Conservation (phyloP, 2,329 filamentous ascomycete species). For the Claviceps maximensis region DNA sequence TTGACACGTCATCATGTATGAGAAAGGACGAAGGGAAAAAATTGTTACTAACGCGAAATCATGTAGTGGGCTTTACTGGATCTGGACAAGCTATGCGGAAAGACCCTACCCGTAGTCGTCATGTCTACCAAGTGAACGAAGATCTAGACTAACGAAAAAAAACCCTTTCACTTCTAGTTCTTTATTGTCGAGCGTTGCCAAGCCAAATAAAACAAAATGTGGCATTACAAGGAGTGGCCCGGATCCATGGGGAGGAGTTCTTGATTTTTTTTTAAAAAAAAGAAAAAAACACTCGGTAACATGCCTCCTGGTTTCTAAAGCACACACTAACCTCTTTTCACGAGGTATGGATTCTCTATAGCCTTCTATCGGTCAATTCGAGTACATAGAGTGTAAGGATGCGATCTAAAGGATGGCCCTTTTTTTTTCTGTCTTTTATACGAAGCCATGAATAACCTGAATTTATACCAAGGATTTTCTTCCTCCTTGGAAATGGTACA, state of each 20-base stretch:
- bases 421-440: neutral
- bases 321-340: slow-evolving; percentile 29
- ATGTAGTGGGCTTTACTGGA: slow-evolving; percentile 81
- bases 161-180: neutral
- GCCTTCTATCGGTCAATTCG: slow-evolving; percentile 4
- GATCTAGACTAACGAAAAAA: slow-evolving; percentile 48
- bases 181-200: slow-evolving; percentile 1
- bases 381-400: slow-evolving; percentile 2
- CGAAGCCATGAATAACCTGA: neutral
- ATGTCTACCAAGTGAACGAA: slow-evolving; percentile 69
- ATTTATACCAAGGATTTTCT: neutral
- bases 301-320: slow-evolving; percentile 17
- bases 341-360: neutral
- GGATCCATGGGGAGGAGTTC: slow-evolving; percentile 13
- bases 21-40: neutral
- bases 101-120: slow-evolving; percentile 67
- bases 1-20: neutral
- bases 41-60: slow-evolving; percentile 10
- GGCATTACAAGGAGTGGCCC: slow-evolving; percentile 7
- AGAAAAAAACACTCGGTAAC: slow-evolving; percentile 25
- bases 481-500: slow-evolving; percentile 3
- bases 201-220: neutral
- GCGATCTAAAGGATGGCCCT: neutral
- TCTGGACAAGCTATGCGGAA: slow-evolving; percentile 95
- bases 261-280: slow-evolving; percentile 10